Evolutionary conservation across 352 stramenopile genomes (phyloP), one percentile per base, ranked within the genome.

Genomic region (Globisporangium takayamanum): DNA sequence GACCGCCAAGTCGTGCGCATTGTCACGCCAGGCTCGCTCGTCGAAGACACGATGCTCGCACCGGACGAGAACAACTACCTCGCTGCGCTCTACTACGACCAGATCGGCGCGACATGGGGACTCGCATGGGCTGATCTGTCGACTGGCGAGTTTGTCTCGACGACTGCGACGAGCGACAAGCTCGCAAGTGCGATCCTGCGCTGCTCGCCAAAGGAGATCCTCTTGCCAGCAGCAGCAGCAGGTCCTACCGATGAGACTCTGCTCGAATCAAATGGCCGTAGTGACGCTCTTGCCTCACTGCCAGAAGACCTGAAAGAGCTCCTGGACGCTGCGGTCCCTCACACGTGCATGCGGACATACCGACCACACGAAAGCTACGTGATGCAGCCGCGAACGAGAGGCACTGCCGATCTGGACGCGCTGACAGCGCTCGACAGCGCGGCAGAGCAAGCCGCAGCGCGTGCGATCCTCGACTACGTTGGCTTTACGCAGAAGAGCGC

Each of bases 11-110:
- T 92, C 36, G 80, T 92, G 18, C 78, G 83, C 1, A 84, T 92
- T 52, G 63, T 90, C 5, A 92, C 83, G 10, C 83, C 83, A 1
- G 83, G 83, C 0, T 90, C 83, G 28, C 58, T 92, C 18, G 74
- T 89, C 2, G 83, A 90, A 41, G 83, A 92, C 54, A 77, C 80
- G 28, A 90, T 92, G 80, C 72, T 92, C 10, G 78, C 68, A 15
- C 79, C 83, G 1, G 76, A 78, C 11, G 80, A 92, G 54, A 92
- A 90, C 63, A 90, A 92, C 57, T 89, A 92, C 56, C 57, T 92
- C 12, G 83, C 74, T 0, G 73, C 83, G 10, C 64, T 90, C 11
- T 84, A 59, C 50, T 36, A 44, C n/a, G 68, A 73, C 25, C 3
- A 7, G 14, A 41, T 18, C 7, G 58, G 61, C 0, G 36, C 68